Evolutionary conservation across 2,329 filamentous ascomycete genomes (phyloP), one percentile per base, ranked within the genome.

Genomic region (Aschersonia sp.): DNA sequence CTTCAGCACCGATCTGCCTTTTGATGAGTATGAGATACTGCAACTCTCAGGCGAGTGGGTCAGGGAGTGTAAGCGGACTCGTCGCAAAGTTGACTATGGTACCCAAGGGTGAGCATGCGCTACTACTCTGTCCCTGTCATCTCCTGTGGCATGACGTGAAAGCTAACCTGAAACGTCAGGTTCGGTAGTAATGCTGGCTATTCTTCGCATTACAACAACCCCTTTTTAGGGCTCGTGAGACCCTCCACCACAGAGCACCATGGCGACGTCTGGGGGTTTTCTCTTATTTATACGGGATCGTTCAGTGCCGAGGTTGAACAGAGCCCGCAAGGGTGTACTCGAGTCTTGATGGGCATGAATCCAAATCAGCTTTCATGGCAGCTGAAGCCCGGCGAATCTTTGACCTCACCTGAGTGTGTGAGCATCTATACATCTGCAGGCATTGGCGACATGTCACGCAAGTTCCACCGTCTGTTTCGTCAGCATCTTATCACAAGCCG

Each of bases 191-290:
- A 68, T 0, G 71, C 70, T 2, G 79, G 79, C 1, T 83, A 79
- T 56, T 78, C 78, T 0, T 81, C 78, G 0, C 76, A 81, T 53
- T 64, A 77, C 2, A 75, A 81, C 56, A 83, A 83, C 54, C 78
- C 79, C 0, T 83, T 83, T 62, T 66, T 83, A 22, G 69, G 75
- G 0, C 60, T 83, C 2, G 67, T 76, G 0, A 64, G 72, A 2
- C 72, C 78, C 0, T 65, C 63, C 1, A 76, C 79, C 0, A 83
- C 78, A 1, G 79, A 83, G 54, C 69, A 71, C 0, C 67, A 70
- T 2, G 79, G 79, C 1, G 70, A 80, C 35, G 78, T 75, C 6
- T 83, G 77, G 70, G 79, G 77, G 0, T 82, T 82, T 58, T 80
- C 76, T 1, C 67, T 83, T 2, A 66, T 83, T 22, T 83, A 81